These are phyloP conservation scores for Collybia sordida DNA, from an alignment of 768 basidiomycete genomes.

Conservation along the genomic window DNA sequence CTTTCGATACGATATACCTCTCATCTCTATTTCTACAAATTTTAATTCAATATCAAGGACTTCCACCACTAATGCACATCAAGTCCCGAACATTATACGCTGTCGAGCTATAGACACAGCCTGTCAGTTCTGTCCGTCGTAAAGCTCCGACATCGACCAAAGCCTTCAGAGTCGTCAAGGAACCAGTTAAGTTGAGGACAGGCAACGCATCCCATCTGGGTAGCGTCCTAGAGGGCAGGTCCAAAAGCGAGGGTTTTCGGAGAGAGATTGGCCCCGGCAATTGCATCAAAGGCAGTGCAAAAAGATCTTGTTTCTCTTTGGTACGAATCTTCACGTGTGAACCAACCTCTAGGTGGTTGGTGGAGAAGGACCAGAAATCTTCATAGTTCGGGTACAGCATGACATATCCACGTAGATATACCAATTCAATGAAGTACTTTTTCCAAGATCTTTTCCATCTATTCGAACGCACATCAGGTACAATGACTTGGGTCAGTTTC, in stretches of 20 bases:
- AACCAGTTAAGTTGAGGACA: conserved; percentile 66
- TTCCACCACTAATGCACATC: conserved; percentile 15
- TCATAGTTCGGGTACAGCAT: conserved; percentile 90
- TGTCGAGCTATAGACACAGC: conserved; percentile 22
- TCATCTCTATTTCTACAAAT: not conserved
- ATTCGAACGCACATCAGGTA: conserved; percentile 79
- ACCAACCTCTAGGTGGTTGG: conserved; percentile 87
- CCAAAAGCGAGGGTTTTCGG: conserved; percentile 40
- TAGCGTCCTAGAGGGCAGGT: conserved; percentile 55
- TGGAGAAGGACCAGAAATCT: conserved; percentile 73
- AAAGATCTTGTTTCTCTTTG: conserved; percentile 59
- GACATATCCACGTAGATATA: conserved; percentile 76
- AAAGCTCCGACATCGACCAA: conserved; percentile 30
- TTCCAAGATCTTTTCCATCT: conserved; percentile 85
- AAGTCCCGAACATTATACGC: conserved; percentile 24
- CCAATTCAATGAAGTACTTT: conserved; percentile 85
- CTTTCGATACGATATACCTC: conserved; percentile 13
- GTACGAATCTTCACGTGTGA: conserved; percentile 70
- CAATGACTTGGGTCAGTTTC: conserved; percentile 46
- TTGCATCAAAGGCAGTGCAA: conserved; percentile 69
- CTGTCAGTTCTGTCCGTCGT: conserved; percentile 32
- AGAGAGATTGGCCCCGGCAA: conserved; percentile 26
- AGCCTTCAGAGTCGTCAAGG: conserved; percentile 33
- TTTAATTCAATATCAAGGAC: not conserved
- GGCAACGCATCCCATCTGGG: conserved; percentile 59